Base-by-base conservation (phyloP, 495 filamentous ascomycete species). In the Emericellopsis terricola region DNA sequence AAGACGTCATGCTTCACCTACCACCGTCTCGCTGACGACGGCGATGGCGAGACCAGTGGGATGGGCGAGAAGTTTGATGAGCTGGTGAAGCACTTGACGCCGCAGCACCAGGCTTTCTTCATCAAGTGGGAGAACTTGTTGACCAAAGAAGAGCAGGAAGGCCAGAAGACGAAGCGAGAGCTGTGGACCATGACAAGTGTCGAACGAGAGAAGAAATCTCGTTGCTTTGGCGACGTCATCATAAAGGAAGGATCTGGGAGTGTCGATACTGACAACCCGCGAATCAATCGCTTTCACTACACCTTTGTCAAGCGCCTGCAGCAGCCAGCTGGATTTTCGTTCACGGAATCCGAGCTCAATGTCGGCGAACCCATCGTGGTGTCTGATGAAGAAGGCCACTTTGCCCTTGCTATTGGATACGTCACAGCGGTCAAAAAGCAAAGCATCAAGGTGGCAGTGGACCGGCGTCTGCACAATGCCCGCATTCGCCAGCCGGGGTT, bases 361-460 rank as follows among this genome's bases (percentile, higher is more conserved):
- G 60, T 80, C 16, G 86, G 87, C 21, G 89, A 97, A 47, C 87
- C 89, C 1, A 77, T 94, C 29, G 87, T 97, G 19, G 67, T 97
- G n/a, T 96, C 89, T 1, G 89, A 94, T 38, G 89, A 97, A 48
- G 68, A 78, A 37, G 89, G 86, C 0, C 89, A 97, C 48, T 94
- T 86, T 56, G 87, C 87, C 4, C 69, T 97, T 10, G 84, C 84
- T 4, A 80, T 92, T 40, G 89, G 89, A 9, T 97, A 78, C 48
- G 78, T 94, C 5, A 76, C 77, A 0, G 65, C 81, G 27, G 71
- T 87, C 35, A 64, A 67, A 37, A 78, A 71, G 42, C 64, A 68
- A 13, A 65, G 70, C 29, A 82, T 97, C 37, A 79, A 74, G 2
- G 84, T 94, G 13, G 79, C 80, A 3, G 82, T 94, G 10, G 89